Evolutionary conservation across 2,329 filamentous ascomycete genomes (phyloP).

Genomic region (Amauroascus niger): DNA sequence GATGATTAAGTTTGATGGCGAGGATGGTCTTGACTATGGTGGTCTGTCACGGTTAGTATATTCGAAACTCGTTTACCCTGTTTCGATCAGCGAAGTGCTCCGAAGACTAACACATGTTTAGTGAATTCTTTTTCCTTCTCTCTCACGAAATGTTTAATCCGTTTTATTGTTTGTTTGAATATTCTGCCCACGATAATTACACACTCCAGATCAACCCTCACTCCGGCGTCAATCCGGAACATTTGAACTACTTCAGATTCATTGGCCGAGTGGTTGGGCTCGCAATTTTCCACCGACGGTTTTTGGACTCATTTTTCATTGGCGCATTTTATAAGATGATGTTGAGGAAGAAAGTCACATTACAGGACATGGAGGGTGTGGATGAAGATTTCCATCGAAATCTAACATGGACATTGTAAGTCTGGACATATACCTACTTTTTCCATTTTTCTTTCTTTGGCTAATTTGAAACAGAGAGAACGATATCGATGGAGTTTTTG

Average conservation of each 20-base stretch:
- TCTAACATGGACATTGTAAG: constrained; percentile 81
- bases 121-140: constrained; percentile 98
- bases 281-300: constrained; percentile 94
- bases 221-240: constrained; percentile 97
- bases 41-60: constrained; percentile 67
- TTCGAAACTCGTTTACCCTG: background rate
- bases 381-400: constrained; percentile 97
- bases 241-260: constrained; percentile 99
- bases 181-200: constrained; percentile 99
- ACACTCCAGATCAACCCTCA: constrained; percentile 99
- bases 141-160: constrained; percentile 99
- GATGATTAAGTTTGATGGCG: constrained; percentile 99
- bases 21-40: constrained; percentile 95
- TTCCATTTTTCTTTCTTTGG: background rate
- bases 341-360: constrained; percentile 76
- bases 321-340: constrained; percentile 99
- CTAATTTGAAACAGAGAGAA: constrained; percentile 55
- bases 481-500: constrained; percentile 87
- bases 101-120: constrained; percentile 23
- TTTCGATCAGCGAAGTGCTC: background rate
- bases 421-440: constrained; percentile 10
- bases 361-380: constrained; percentile 97
- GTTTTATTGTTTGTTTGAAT: constrained; percentile 98
- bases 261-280: constrained; percentile 94
- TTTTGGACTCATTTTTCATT: constrained; percentile 98